Percentiles rank a stretch among this genome's conserved stretches.
Conservation (phyloP, 1,284 basidiomycete genomes). For the Leccinum pseudoinsigne region DNA sequence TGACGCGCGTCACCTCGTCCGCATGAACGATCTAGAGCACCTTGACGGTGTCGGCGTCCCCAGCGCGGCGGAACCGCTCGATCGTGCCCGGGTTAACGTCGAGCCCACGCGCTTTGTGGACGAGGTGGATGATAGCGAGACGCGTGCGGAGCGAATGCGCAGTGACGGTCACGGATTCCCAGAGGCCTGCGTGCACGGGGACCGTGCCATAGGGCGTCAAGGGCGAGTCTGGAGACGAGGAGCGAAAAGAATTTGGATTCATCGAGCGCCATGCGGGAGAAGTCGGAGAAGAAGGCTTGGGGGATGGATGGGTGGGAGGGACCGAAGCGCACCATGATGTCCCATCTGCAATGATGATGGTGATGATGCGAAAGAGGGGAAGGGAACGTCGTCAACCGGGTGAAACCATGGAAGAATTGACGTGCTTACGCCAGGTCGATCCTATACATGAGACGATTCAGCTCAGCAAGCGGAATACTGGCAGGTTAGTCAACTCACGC, state of each 20-base stretch:
- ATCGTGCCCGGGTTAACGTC: conserved; percentile 4
- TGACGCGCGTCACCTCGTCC: conserved; percentile 3
- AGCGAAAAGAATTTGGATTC: neutral
- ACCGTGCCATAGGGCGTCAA: neutral
- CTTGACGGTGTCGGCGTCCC: neutral
- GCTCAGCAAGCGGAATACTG: neutral
- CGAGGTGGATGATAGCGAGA: neutral
- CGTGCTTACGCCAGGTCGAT: conserved; percentile 3
- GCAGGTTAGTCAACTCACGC: no score
- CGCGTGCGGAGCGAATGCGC: neutral
- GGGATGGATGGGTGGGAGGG: neutral
- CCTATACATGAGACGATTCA: neutral
- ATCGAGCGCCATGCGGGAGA: conserved; percentile 1
- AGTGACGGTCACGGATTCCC: conserved; percentile 1
- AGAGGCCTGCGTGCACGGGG: conserved; percentile 1
- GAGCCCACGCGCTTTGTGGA: neutral
- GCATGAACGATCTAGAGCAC: neutral
- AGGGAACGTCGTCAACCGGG: no score
- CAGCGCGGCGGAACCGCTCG: conserved; percentile 2
- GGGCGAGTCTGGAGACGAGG: neutral
- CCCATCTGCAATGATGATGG: neutral
- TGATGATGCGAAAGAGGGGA: neutral
- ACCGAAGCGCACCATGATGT: conserved; percentile 2
- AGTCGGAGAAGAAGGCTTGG: conserved; percentile 1
- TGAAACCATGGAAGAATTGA: neutral